A percentile compares a stretch with the other conserved stretches of the same genome.
These are phyloP conservation scores for Beauveria brongniartii DNA, from an alignment of 2,329 filamentous ascomycete genomes.

Conservation along the genomic window DNA sequence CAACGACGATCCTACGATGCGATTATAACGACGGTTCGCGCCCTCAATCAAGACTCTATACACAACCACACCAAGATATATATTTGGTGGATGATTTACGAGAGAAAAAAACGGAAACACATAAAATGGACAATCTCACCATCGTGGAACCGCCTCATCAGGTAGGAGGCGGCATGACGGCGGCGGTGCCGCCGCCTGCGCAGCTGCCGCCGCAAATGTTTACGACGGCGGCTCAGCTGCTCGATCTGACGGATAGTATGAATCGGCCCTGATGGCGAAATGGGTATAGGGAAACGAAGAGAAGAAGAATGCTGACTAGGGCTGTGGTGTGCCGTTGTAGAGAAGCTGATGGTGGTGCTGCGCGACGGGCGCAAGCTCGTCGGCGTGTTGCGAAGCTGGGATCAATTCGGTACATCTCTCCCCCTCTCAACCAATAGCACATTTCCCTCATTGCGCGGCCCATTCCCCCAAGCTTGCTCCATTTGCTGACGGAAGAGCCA, in stretches of 20 bases:
- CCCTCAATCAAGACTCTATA: not conserved
- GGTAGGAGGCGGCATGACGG: conserved; percentile 19
- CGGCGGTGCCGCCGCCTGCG: conserved; percentile 36
- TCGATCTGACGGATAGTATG: conserved; percentile 97
- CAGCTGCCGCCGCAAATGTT: conserved; percentile 94
- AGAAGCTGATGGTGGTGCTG: conserved; percentile 88
- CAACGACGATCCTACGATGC: not conserved
- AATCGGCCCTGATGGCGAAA: conserved; percentile 7
- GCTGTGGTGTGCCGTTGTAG: conserved; percentile 39
- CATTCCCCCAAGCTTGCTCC: not conserved
- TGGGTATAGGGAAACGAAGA: not conserved
- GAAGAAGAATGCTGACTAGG: conserved; percentile 16
- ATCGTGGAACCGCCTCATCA: conserved; percentile 40
- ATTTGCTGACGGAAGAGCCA: conserved; percentile 27
- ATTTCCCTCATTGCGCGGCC: no score
- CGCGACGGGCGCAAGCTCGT: conserved; percentile 92
- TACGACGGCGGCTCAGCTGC: conserved; percentile 88
- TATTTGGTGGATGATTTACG: no score
- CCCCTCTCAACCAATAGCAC: not conserved
- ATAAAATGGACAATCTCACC: conserved; percentile 42
- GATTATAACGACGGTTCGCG: not conserved
- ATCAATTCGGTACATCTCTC: conserved; percentile 75
- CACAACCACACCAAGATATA: no score
- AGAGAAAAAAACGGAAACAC: not conserved
- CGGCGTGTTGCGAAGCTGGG: conserved; percentile 89